Base-by-base conservation (phyloP, 176 grass and related monocot species). In the Bolboschoenus planiculmis region DNA sequence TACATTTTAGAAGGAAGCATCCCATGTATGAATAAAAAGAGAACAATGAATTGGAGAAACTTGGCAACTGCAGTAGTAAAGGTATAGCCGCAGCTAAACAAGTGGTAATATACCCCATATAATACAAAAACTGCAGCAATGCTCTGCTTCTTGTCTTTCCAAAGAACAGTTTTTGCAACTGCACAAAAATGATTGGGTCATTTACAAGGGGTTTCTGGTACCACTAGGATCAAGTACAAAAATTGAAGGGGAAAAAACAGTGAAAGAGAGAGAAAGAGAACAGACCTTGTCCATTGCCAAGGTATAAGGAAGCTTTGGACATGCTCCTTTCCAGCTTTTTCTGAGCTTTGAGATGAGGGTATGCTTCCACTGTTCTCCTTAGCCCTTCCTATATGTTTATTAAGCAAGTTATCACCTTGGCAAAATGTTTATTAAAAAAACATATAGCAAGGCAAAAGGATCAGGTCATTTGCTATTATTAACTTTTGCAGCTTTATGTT, bases 1-100 rank as follows among this genome's bases (percentile, higher is more conserved):
- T 99, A 95, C 96, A 95, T 53, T 87, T 89, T 90, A 54, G 84
- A 16, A 33, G 96, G 92, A 11, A 99, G 64, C 37, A 90, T 90
- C 54, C 91, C 96, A 90, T 99, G 96, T 85, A 95, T 84, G 85
- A 99, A 95, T 79, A 99, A 85, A 84, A 99, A 93, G 42, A 95
- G 72, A 10, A 89, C 88, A 75, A 87, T 86, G 14, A 99, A 59
- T 37, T 88, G 92, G 50, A 95, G 84, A 84, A 95, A 84, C 80
- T 95, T 99, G 79, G 92, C 87, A 87, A 95, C 84, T 79, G 96
- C 96, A 77, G 96, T 93, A 62, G 94, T 90, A 36, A 95, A 81
- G 37, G 92, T 99, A 88, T 91, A 95, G 71, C 96, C 92, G 87
- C 89, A 93, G 84, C 87, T 83, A 87, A 99, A 95, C 78, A 99